Conservation (phyloP, 192 early-diverging fungal species). For the Funneliformis geosporum region DNA sequence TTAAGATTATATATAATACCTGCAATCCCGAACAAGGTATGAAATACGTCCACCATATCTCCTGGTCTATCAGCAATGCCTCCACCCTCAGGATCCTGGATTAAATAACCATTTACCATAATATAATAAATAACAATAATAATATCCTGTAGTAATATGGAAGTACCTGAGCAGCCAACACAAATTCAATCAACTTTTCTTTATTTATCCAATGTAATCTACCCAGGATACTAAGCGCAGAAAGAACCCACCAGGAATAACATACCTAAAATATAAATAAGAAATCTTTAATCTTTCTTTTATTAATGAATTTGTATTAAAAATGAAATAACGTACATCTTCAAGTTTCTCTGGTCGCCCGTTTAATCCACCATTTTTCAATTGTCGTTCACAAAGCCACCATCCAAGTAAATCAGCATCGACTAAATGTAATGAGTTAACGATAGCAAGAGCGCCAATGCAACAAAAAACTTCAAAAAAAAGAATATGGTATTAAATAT, state of each 20-base stretch:
- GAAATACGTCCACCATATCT: conserved; percentile 93
- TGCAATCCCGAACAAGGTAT: conserved; percentile 92
- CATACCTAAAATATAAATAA: conserved; percentile 63
- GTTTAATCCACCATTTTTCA: conserved; percentile 90
- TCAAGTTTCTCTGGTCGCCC: conserved; percentile 95
- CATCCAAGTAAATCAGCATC: conserved; percentile 82
- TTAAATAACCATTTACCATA: not conserved
- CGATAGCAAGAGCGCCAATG: conserved; percentile 85
- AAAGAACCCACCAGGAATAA: conserved; percentile 99
- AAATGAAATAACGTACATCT: conserved; percentile 63
- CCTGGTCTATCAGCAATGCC: conserved; percentile 94
- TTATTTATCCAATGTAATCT: conserved; percentile 85
- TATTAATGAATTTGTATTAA: not conserved
- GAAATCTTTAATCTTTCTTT: not conserved
- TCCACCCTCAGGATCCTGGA: conserved; percentile 75
- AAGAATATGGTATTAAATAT: not conserved
- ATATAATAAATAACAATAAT: not conserved
- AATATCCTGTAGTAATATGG: not conserved
- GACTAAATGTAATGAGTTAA: conserved; percentile 72
- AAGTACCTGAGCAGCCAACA: conserved; percentile 73
- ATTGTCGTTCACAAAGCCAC: conserved; percentile 95
- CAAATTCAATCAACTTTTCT: conserved; percentile 74
- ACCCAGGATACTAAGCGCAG: conserved; percentile 79
- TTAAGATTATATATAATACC: conserved; percentile 42
- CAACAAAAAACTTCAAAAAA: conserved; percentile 77